Percentiles rank a stretch among this genome's conserved stretches.
Evolutionary conservation across 495 filamentous ascomycete species (phyloP).

Genomic region (Xanthoparmelia taractica): DNA sequence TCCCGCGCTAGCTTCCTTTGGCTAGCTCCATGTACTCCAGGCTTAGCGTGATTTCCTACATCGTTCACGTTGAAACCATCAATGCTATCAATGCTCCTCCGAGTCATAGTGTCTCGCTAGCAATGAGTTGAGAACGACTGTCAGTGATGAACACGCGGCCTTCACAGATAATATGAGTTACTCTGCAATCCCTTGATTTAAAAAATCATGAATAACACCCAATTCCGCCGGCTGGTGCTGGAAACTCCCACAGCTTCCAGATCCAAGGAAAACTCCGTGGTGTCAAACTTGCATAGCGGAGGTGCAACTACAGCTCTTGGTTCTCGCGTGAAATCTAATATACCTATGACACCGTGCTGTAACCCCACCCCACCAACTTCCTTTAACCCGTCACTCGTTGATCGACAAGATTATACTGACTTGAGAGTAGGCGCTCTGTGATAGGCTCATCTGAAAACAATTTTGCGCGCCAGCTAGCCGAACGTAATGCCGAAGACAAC

Average conservation of each 20-base stretch:
- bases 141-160: neutral
- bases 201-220: constrained; percentile 79
- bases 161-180: neutral
- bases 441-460: constrained; percentile 49
- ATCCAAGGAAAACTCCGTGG: constrained; percentile 22
- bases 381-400: neutral
- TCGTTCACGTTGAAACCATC: too few relatives aligned
- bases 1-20: neutral
- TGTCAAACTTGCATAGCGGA: constrained; percentile 6
- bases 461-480: constrained; percentile 79
- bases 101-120: neutral
- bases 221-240: constrained; percentile 83
- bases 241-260: constrained; percentile 35
- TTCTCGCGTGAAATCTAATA: constrained; percentile 60
- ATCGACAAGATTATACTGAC: constrained; percentile 18
- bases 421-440: constrained; percentile 56
- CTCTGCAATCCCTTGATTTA: neutral
- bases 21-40: neutral
- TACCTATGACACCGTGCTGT: constrained; percentile 78
- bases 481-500: constrained; percentile 43
- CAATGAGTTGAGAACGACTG: neutral
- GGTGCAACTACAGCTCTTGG: constrained; percentile 34
- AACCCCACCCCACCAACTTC: neutral
- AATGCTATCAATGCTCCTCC: neutral
- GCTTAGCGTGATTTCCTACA: neutral